These are phyloP conservation scores for Gossypium davidsonii DNA, from an alignment of 441 rosid genomes.

Conservation along the genomic window DNA sequence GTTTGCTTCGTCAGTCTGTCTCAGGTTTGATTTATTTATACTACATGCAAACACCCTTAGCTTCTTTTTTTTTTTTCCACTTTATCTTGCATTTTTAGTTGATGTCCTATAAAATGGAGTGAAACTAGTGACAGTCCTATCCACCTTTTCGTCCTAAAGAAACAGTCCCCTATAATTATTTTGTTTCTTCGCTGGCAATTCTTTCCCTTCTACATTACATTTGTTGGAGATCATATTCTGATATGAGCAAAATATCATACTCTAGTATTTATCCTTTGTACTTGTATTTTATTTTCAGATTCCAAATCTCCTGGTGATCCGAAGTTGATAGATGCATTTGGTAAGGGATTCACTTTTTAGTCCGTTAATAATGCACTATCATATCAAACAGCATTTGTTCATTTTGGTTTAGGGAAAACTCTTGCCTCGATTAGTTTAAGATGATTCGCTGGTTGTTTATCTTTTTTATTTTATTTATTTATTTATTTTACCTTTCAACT, in stretches of 20 bases:
- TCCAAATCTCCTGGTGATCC: slow-evolving; percentile 52
- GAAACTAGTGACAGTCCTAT: background rate
- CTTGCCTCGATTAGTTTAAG: background rate
- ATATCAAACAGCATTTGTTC: background rate
- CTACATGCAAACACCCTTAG: background rate
- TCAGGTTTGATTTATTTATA: slow-evolving; percentile 25
- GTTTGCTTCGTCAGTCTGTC: slow-evolving; percentile 41
- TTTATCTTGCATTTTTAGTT: background rate
- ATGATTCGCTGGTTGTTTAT: background rate
- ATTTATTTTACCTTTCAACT: slow-evolving; percentile 6
- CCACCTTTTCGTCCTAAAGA: background rate
- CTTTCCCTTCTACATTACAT: background rate
- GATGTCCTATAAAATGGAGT: background rate
- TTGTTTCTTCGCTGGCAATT: background rate
- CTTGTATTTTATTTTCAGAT: slow-evolving; percentile 38
- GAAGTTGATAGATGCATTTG: slow-evolving; percentile 64
- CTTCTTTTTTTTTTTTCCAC: background rate
- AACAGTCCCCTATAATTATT: background rate
- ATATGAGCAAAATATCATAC: background rate
- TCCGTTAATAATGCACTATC: background rate
- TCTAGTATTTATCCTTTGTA: background rate
- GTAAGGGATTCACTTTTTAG: slow-evolving; percentile 35
- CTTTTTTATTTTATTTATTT: background rate
- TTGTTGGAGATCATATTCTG: background rate
- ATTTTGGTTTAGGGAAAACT: background rate